Conservation (phyloP, 371 early-diverging fungal species). For the Paraphysoderma sedebokerense region DNA sequence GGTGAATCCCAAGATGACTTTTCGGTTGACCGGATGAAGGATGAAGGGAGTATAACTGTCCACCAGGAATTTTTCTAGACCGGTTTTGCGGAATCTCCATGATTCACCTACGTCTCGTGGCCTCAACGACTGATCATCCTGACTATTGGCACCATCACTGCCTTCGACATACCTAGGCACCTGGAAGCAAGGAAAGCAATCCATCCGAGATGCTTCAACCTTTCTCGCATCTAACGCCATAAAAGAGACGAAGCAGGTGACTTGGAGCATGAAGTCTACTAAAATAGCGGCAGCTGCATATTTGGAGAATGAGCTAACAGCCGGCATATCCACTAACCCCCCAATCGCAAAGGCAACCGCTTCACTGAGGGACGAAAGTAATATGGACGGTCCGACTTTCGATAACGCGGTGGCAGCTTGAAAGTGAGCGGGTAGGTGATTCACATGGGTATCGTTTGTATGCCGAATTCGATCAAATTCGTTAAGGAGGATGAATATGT, state of each 20-base stretch:
- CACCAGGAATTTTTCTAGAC: no score
- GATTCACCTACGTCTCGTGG: no score
- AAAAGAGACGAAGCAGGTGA: slow-evolving; percentile 48
- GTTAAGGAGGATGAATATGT: slow-evolving; percentile 55
- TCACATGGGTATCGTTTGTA: slow-evolving; percentile 10
- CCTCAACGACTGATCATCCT: no score
- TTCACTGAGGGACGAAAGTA: slow-evolving; percentile 45
- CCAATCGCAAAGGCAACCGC: slow-evolving; percentile 55
- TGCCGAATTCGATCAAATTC: slow-evolving; percentile 26
- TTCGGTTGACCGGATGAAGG: neutral
- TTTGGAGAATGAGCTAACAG: slow-evolving; percentile 53
- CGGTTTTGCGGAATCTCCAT: no score
- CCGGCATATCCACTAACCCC: slow-evolving; percentile 53
- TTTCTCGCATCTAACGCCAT: slow-evolving; percentile 47
- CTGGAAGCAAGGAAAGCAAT: slow-evolving; percentile 43
- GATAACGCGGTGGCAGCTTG: slow-evolving; percentile 39
- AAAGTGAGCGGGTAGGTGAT: slow-evolving; percentile 15
- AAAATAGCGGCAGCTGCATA: slow-evolving; percentile 54
- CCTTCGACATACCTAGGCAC: slow-evolving; percentile 24
- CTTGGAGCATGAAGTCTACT: slow-evolving; percentile 51
- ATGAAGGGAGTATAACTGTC: neutral
- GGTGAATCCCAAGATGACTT: no score
- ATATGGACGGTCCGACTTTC: slow-evolving; percentile 50
- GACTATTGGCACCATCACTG: no score
- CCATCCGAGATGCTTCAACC: slow-evolving; percentile 11